Percentiles rank a stretch among this genome's conserved stretches.
These are phyloP conservation scores for Martiniozyma abietophila DNA, from an alignment of 805 yeast genomes.

Conservation along the genomic window DNA sequence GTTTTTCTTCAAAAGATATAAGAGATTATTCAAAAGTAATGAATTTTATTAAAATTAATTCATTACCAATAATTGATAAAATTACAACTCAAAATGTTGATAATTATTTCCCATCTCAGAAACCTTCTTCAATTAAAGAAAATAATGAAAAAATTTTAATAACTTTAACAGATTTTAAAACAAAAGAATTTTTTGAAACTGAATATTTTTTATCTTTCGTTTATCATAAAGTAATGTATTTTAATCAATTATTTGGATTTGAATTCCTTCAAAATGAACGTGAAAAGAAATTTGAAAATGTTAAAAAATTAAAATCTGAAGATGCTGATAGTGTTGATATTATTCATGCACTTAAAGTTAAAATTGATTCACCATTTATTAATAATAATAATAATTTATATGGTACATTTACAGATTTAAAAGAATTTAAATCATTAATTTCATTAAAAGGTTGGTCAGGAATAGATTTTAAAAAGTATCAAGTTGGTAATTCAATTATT, in stretches of 20 bases:
- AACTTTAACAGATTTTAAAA: slow-evolving; percentile 36
- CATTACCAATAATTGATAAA: slow-evolving; percentile 45
- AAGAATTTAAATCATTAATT: slow-evolving; percentile 17
- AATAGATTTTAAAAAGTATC: slow-evolving; percentile 24
- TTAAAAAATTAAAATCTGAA: slow-evolving; percentile 34
- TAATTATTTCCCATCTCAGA: slow-evolving; percentile 28
- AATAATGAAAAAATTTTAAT: slow-evolving; percentile 39
- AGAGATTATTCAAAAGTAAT: slow-evolving; percentile 40
- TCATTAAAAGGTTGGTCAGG: slow-evolving; percentile 30
- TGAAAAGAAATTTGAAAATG: slow-evolving; percentile 33
- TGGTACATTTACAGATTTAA: slow-evolving; percentile 42
- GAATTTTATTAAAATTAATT: slow-evolving; percentile 40
- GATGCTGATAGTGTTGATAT: slow-evolving; percentile 36
- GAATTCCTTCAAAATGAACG: slow-evolving; percentile 23
- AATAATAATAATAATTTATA: slow-evolving; percentile 28
- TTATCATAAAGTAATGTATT: slow-evolving; percentile 36
- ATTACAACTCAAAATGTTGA: slow-evolving; percentile 32
- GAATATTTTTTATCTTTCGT: slow-evolving; percentile 28
- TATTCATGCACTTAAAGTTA: slow-evolving; percentile 40
- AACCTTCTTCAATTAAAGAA: slow-evolving; percentile 17
- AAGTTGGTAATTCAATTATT: slow-evolving; percentile 49
- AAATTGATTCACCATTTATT: slow-evolving; percentile 34
- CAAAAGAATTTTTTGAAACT: slow-evolving; percentile 16
- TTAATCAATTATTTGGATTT: slow-evolving; percentile 30
- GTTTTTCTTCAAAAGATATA: slow-evolving; percentile 55